Evolutionary conservation across 768 basidiomycete genomes (phyloP).

Genomic region (Hydnomerulius pinastri): DNA sequence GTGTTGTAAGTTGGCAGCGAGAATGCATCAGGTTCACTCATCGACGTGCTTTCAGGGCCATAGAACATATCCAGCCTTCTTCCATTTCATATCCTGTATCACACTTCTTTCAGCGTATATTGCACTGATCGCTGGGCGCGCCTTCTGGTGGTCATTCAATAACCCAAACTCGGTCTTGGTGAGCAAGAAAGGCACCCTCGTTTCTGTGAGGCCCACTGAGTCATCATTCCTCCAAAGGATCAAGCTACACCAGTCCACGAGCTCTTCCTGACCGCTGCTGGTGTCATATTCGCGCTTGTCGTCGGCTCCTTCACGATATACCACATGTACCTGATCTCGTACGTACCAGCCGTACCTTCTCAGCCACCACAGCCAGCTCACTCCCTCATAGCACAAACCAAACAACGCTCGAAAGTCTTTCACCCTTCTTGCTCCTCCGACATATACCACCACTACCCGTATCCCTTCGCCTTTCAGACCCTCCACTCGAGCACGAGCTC

Average conservation of each 20-base stretch:
- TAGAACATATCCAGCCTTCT: slow-evolving; percentile 80
- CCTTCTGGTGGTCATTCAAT: slow-evolving; percentile 65
- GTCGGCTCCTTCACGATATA: slow-evolving; percentile 77
- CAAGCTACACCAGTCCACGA: slow-evolving; percentile 70
- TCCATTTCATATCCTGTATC: slow-evolving; percentile 71
- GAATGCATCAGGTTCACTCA: neutral
- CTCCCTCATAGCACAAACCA: slow-evolving; percentile 65
- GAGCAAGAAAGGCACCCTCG: slow-evolving; percentile 25
- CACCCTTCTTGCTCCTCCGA: slow-evolving; percentile 73
- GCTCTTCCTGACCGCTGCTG: slow-evolving; percentile 60
- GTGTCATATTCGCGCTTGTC: slow-evolving; percentile 59
- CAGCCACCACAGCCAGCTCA: neutral
- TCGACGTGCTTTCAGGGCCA: slow-evolving; percentile 54
- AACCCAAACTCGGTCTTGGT: slow-evolving; percentile 61
- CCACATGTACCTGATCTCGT: slow-evolving; percentile 77
- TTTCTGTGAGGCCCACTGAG: slow-evolving; percentile 2
- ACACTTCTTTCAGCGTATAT: slow-evolving; percentile 66
- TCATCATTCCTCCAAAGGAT: slow-evolving; percentile 48
- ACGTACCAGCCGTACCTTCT: slow-evolving; percentile 29
- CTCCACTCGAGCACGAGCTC: slow-evolving; percentile 73
- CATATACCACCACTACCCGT: slow-evolving; percentile 63
- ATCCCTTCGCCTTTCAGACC: slow-evolving; percentile 56
- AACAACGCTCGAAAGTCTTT: slow-evolving; percentile 78
- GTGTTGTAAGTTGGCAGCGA: slow-evolving; percentile 55
- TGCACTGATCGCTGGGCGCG: slow-evolving; percentile 49